Percentiles rank a stretch among this genome's conserved stretches.
Evolutionary conservation across 2,329 filamentous ascomycete genomes (phyloP).

Genomic region (Talaromyces sp.): DNA sequence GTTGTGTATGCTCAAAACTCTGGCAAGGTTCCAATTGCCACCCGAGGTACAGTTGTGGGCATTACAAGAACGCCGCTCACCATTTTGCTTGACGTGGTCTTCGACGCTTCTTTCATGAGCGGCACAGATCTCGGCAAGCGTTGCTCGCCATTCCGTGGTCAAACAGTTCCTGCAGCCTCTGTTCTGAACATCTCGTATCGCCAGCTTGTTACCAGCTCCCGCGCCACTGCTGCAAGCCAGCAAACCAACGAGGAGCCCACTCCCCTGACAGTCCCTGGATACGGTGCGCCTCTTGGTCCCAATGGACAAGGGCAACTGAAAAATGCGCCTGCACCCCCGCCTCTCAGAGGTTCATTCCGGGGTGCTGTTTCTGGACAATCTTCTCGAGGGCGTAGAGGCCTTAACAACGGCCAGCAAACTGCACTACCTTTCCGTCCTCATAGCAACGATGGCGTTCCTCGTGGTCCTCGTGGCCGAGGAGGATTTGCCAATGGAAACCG

Average conservation of each 20-base stretch:
- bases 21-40: conserved; percentile 91
- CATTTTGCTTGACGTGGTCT: conserved; percentile 85
- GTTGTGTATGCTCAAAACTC: conserved; percentile 91
- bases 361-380: conserved; percentile 57
- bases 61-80: conserved; percentile 85
- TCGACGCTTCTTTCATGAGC: conserved; percentile 95
- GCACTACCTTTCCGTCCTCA: conserved; percentile 38
- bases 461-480: conserved; percentile 36
- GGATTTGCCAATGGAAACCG: conserved; percentile 5
- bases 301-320: conserved; percentile 64
- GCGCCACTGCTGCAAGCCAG: conserved; percentile 41
- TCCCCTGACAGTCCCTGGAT: conserved; percentile 58
- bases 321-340: conserved; percentile 58
- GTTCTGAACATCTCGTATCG: conserved; percentile 84
- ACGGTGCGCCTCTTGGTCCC: conserved; percentile 59
- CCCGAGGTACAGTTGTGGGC: conserved; percentile 89
- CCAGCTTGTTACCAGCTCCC: conserved; percentile 69
- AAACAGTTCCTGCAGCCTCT: conserved; percentile 83
- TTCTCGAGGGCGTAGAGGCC: conserved; percentile 37
- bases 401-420: conserved; percentile 28
- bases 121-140: conserved; percentile 88
- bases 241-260: conserved; percentile 60
- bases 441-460: conserved; percentile 27
- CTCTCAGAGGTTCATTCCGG: conserved; percentile 62
- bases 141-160: conserved; percentile 89